Evolutionary conservation across 345 rosid species (phyloP), one percentile per base, ranked within the genome.

Genomic region (Garcia nutans): DNA sequence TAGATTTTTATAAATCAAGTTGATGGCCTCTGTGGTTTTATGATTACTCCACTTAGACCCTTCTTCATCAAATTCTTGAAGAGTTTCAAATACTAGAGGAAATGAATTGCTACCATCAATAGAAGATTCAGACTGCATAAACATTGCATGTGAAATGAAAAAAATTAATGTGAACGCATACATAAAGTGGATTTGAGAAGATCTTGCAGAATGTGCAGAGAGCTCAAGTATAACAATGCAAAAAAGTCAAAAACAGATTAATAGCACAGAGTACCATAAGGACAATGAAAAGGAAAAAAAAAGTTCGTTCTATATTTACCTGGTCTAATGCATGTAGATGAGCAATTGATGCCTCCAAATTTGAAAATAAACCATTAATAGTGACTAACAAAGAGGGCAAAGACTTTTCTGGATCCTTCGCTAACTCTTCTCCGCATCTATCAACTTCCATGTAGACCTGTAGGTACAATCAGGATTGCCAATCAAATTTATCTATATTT

Each of bases 361-460:
- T 80, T 8, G 84, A 86, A 81, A 95, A 88, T 76, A 90, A 84
- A 56, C 73, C 76, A 74, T 87, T 79, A 28, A 95, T 79, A 61
- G 84, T 70, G 62, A 80, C 79, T 79, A 89, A 76, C 65, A 95
- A 74, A 19, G 86, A 79, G 10, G 93, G 86, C 72, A 91, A 69
- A 26, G 90, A 80, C 79, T 81, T 90, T 76, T 85, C 89, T 3
- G 97, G 91, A 84, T 88, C 88, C 68, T 88, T 84, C 82, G 87
- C 79, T 57, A 90, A 84, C 69, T 90, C 93, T 76, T 90, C 88
- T n/a, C 93, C 92, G 69, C 78, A 66, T 87, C 76, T 90, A 54
- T 90, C 91, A 77, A 93, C 87, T 78, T 93, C 96, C 73, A 87
- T 64, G 78, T 91, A 91, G 77, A 95, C 84, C 99, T 95, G 78